phyloP scores from a whole-genome alignment of 805 yeast genomes.

The Saccharomycopsis sp. region DNA sequence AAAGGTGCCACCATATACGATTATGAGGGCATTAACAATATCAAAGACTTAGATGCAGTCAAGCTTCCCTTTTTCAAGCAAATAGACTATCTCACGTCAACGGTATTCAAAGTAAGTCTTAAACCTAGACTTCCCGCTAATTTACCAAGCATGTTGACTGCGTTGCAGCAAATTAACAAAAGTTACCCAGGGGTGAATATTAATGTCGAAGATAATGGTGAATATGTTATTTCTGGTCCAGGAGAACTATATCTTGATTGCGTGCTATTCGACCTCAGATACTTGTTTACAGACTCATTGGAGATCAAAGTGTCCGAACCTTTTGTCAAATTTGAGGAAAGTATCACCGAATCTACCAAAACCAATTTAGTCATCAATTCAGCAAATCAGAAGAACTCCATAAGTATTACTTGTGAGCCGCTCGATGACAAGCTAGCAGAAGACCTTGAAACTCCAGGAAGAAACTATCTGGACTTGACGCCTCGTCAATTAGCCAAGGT shows the following conservation, averaged over 20 bases:
- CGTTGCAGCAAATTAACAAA: conserved; percentile 53
- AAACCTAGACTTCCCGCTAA: conserved; percentile 80
- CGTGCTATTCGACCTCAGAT: conserved; percentile 66
- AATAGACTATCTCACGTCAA: conserved; percentile 39
- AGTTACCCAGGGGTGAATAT: conserved; percentile 60
- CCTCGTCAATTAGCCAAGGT: conserved; percentile 42
- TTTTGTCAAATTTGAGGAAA: conserved; percentile 70
- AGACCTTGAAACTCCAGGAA: conserved; percentile 49
- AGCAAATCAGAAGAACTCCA: conserved; percentile 43
- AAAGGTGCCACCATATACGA: conserved; percentile 56
- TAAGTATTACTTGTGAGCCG: conserved; percentile 76
- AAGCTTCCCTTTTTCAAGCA: conserved; percentile 32
- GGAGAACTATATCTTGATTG: conserved; percentile 90
- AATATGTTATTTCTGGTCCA: conserved; percentile 68
- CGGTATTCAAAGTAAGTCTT: conserved; percentile 74
- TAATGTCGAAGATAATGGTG: conserved; percentile 86
- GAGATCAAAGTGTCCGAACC: conserved; percentile 84
- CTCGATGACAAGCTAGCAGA: conserved; percentile 40
- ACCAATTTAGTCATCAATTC: conserved; percentile 61
- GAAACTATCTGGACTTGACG: conserved; percentile 26
- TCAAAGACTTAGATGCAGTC: conserved; percentile 19
- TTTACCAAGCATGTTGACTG: conserved; percentile 64
- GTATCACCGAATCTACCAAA: conserved; percentile 58
- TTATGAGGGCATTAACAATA: conserved; percentile 6
- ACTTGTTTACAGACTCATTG: conserved; percentile 47